Conservation (phyloP, 192 early-diverging fungal species). For the Backusella westeae region DNA sequence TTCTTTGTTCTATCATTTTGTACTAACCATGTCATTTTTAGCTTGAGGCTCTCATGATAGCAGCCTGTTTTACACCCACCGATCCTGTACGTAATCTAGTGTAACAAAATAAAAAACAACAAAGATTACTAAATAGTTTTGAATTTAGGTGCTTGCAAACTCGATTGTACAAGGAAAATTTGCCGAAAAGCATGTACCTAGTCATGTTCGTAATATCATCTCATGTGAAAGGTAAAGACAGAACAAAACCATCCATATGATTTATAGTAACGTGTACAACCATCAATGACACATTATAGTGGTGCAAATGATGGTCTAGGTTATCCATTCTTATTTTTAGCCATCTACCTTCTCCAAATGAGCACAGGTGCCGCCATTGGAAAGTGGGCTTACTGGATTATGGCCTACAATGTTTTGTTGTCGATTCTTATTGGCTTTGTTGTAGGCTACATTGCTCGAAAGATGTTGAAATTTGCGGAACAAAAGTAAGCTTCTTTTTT, state of each 20-base stretch:
- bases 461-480: constrained; percentile 63
- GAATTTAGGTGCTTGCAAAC: constrained; percentile 66
- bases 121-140: not conserved
- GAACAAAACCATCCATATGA: not conserved
- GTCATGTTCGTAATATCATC: constrained; percentile 64
- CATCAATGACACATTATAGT: constrained; percentile 17
- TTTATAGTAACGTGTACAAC: not conserved
- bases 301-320: constrained; percentile 90
- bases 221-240: constrained; percentile 56
- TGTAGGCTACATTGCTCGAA: constrained; percentile 66
- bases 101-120: not conserved
- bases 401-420: constrained; percentile 74
- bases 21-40: constrained; percentile 18
- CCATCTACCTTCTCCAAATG: constrained; percentile 62
- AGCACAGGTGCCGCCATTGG: constrained; percentile 60
- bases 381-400: constrained; percentile 68
- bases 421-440: constrained; percentile 67
- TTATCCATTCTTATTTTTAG: constrained; percentile 76
- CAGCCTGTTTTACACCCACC: constrained; percentile 85
- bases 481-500: constrained; percentile 38
- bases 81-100: constrained; percentile 68
- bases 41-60: constrained; percentile 72
- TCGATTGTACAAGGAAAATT: constrained; percentile 89
- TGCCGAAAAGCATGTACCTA: constrained; percentile 82
- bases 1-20: not conserved